Conservation (phyloP, 2,329 filamentous ascomycete genomes). For the Hirsutella minnesotensis region DNA sequence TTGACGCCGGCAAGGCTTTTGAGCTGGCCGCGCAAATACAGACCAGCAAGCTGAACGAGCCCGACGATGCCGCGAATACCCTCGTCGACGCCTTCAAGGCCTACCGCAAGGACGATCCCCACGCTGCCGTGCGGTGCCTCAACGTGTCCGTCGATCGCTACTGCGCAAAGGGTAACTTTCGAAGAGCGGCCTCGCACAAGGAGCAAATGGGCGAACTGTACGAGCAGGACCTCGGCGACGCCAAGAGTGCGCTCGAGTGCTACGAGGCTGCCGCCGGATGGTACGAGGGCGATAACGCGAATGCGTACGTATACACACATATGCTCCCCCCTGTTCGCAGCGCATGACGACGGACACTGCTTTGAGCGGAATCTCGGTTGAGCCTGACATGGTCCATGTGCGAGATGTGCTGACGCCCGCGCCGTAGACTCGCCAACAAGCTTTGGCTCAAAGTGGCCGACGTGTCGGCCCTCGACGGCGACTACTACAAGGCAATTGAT, state of each 20-base stretch:
- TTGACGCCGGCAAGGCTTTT: constrained; percentile 78
- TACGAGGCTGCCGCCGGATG: constrained; percentile 81
- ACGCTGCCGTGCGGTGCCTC: constrained; percentile 71
- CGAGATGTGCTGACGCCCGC: background rate
- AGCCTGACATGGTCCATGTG: too few species aligned
- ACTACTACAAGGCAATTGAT: constrained; percentile 75
- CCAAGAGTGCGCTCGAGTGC: constrained; percentile 64
- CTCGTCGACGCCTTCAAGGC: constrained; percentile 89
- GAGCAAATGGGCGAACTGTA: constrained; percentile 80
- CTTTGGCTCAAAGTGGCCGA: constrained; percentile 88
- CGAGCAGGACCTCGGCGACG: constrained; percentile 69
- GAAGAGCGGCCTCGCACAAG: constrained; percentile 81
- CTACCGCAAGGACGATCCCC: constrained; percentile 74
- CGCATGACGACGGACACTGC: too few species aligned
- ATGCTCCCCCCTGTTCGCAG: background rate
- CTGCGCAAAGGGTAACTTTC: constrained; percentile 79
- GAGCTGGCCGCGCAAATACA: constrained; percentile 79
- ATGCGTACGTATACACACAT: constrained; percentile 65
- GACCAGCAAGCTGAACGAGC: constrained; percentile 71
- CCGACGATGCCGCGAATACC: constrained; percentile 83
- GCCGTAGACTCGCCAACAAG: constrained; percentile 71
- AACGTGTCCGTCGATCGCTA: constrained; percentile 75
- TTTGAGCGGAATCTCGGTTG: too few species aligned
- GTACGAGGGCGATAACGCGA: constrained; percentile 80
- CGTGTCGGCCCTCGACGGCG: constrained; percentile 65